Conservation (phyloP, 164 flowering plant species). For the Cinnamomum chago region DNA sequence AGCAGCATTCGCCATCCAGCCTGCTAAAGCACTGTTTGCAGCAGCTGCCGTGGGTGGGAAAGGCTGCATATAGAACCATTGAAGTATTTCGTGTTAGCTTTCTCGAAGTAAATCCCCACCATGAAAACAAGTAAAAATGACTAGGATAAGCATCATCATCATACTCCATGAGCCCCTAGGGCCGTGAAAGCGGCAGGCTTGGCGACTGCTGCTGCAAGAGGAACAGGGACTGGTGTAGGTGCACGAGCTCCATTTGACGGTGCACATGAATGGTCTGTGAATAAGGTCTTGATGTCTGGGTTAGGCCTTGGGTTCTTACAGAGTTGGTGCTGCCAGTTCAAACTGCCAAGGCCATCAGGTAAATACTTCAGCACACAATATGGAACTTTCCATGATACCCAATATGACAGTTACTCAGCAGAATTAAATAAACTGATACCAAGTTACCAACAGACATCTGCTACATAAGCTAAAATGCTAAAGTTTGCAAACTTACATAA, state of each 20-base stretch:
- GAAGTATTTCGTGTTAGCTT: neutral
- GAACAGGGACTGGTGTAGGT: conserved; percentile 65
- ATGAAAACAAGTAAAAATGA: neutral
- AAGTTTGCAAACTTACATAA: neutral
- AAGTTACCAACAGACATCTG: neutral
- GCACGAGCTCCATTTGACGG: conserved; percentile 81
- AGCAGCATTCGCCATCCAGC: conserved; percentile 90
- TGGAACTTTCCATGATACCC: neutral
- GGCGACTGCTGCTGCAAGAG: conserved; percentile 64
- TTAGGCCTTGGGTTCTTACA: conserved; percentile 91
- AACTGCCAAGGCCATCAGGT: conserved; percentile 37
- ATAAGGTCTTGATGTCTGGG: conserved; percentile 92
- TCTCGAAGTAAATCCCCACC: neutral
- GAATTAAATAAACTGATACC: too few species aligned
- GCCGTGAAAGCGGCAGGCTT: conserved; percentile 61
- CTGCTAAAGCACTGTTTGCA: conserved; percentile 65
- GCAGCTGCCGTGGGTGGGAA: conserved; percentile 57
- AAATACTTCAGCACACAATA: conserved; percentile 11
- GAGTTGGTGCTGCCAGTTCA: conserved; percentile 97
- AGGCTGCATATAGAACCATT: conserved; percentile 37
- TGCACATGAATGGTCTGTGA: conserved; percentile 72
- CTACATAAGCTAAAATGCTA: neutral
- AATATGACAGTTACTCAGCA: neutral
- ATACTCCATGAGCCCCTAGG: conserved; percentile 77
- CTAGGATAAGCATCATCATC: conserved; percentile 7